Percentiles rank a stretch among this genome's conserved stretches.
Evolutionary conservation across 208 protist genomes (phyloP).

Genomic region (Trypanosoma platydactyli): DNA sequence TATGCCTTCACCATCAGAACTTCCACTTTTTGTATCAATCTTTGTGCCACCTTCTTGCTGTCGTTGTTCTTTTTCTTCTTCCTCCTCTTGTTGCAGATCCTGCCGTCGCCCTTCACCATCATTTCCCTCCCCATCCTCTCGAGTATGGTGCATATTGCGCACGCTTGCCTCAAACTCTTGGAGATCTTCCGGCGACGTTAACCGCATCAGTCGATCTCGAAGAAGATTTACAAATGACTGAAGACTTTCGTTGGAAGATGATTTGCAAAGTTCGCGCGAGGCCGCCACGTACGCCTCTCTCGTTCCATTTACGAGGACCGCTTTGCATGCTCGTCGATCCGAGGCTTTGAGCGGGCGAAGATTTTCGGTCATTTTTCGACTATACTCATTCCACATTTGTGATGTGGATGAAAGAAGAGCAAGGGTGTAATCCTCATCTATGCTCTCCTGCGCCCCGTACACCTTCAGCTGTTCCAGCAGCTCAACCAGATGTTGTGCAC

Average conservation of each 20-base stretch:
- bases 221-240: conserved; percentile 54
- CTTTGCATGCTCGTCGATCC: conserved; percentile 13
- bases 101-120: too few species aligned
- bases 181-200: conserved; percentile 50
- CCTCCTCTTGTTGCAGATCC: too few species aligned
- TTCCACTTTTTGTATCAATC: conserved; percentile 9
- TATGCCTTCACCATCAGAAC: too few species aligned
- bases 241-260: conserved; percentile 40
- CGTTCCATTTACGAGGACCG: conserved; percentile 51
- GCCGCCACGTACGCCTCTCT: conserved; percentile 50
- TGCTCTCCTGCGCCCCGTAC: conserved; percentile 40
- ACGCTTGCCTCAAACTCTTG: conserved; percentile 32
- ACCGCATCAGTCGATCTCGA: conserved; percentile 46
- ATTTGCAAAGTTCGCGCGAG: conserved; percentile 30
- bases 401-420: conserved; percentile 59
- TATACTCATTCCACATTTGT: conserved; percentile 64
- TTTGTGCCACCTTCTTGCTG: not conserved
- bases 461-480: conserved; percentile 53
- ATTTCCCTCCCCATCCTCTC: conserved; percentile 13
- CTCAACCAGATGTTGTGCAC: conserved; percentile 66
- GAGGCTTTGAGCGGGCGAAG: conserved; percentile 18
- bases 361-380: conserved; percentile 14
- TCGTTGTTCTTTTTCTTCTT: not conserved
- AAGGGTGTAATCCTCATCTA: conserved; percentile 39
- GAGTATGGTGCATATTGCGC: conserved; percentile 32